These are phyloP conservation scores for Chrysosporium queenslandicum DNA, from an alignment of 2,329 filamentous ascomycete species.

Conservation along the genomic window DNA sequence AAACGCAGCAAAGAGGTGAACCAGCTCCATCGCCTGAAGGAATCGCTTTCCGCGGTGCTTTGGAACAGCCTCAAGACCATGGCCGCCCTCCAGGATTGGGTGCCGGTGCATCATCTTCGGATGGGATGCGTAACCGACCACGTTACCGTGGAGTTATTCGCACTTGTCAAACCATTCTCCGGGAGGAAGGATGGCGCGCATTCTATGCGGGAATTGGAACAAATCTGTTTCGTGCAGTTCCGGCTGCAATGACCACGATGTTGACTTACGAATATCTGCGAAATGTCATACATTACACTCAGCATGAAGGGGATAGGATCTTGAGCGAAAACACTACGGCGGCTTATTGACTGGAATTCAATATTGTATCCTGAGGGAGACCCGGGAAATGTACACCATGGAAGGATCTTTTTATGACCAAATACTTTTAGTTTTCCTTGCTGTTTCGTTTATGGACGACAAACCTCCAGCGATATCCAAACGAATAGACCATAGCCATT, in stretches of 20 bases:
- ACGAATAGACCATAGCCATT: slow-evolving; percentile 6
- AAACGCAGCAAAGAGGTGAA: slow-evolving; percentile 73
- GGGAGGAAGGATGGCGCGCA: slow-evolving; percentile 87
- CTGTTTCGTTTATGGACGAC: background rate
- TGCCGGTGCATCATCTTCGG: slow-evolving; percentile 40
- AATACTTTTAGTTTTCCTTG: background rate
- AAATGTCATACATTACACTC: slow-evolving; percentile 44
- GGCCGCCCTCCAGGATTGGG: slow-evolving; percentile 33
- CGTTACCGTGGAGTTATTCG: slow-evolving; percentile 68
- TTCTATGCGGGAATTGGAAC: slow-evolving; percentile 97
- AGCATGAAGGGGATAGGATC: slow-evolving; percentile 41
- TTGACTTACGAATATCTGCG: slow-evolving; percentile 80
- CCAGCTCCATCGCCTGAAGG: slow-evolving; percentile 41
- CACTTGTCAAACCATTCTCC: slow-evolving; percentile 74
- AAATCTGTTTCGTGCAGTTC: slow-evolving; percentile 92
- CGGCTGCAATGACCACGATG: slow-evolving; percentile 94
- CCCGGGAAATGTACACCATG: slow-evolving; percentile 6
- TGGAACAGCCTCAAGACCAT: slow-evolving; percentile 36
- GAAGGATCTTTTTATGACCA: background rate
- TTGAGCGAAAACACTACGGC: background rate
- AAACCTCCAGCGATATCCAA: slow-evolving; percentile 6
- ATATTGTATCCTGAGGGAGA: background rate
- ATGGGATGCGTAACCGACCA: slow-evolving; percentile 46
- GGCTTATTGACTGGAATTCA: background rate
- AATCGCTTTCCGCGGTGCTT: slow-evolving; percentile 38